A percentile compares a stretch with the other conserved stretches of the same genome.
Evolutionary conservation across 2,329 filamentous ascomycete genomes (phyloP).

Genomic region (Laburnicola sp.): DNA sequence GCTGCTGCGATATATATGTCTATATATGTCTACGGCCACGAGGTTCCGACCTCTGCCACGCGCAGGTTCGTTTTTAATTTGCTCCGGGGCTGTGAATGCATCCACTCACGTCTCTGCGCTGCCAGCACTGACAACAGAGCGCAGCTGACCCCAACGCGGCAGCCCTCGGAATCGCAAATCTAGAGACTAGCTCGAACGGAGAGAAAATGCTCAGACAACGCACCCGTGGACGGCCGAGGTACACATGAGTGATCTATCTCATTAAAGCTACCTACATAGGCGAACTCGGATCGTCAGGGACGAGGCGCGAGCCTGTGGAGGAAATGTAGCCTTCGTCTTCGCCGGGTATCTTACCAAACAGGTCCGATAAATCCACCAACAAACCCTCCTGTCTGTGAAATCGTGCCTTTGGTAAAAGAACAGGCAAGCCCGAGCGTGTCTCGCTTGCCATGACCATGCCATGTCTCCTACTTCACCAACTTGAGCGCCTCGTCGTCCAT

Average conservation of each 20-base stretch:
- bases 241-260: neutral
- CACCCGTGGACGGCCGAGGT: neutral
- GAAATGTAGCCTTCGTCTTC: neutral
- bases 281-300: neutral
- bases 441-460: constrained; percentile 6
- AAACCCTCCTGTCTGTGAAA: too few species aligned
- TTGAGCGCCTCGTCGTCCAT: constrained; percentile 60
- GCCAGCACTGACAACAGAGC: neutral
- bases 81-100: neutral
- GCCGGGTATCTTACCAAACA: constrained; percentile 8
- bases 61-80: neutral
- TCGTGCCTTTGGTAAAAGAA: too few species aligned
- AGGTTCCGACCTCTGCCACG: neutral
- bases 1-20: neutral
- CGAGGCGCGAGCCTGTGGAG: neutral
- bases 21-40: too few species aligned
- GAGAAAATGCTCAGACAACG: neutral
- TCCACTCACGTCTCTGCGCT: constrained; percentile 5
- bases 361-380: too few species aligned
- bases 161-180: neutral
- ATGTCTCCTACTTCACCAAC: constrained; percentile 45
- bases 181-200: neutral
- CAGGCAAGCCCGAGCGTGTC: neutral
- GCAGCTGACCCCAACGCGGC: constrained; percentile 5
- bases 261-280: neutral